Percentiles rank a stretch among this genome's conserved stretches.
These are phyloP conservation scores for Kazachstania sp. DNA, from an alignment of 1,139 yeast genomes.

Conservation along the genomic window DNA sequence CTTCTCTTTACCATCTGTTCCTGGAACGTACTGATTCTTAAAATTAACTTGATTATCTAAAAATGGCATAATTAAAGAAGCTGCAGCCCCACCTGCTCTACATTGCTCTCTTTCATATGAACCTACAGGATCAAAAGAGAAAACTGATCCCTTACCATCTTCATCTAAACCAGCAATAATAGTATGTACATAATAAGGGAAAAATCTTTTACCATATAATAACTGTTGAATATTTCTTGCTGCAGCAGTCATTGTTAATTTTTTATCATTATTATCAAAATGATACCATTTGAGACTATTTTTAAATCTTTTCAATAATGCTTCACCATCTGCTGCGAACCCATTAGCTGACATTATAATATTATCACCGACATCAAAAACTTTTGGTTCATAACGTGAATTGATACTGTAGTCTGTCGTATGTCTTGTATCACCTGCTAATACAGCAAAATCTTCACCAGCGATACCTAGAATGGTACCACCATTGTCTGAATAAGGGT, in stretches of 20 bases:
- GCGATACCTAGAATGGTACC: constrained; percentile 97
- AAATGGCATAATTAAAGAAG: constrained; percentile 92
- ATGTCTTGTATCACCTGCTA: constrained; percentile 97
- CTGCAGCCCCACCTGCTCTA: constrained; percentile 97
- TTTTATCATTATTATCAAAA: constrained; percentile 69
- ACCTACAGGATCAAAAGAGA: constrained; percentile 96
- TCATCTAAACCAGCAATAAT: constrained; percentile 92
- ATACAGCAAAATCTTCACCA: constrained; percentile 91
- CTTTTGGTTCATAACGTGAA: constrained; percentile 86
- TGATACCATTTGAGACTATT: constrained; percentile 89
- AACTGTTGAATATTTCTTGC: constrained; percentile 90
- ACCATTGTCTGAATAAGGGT: constrained; percentile 94
- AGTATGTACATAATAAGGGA: constrained; percentile 95
- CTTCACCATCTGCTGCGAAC: constrained; percentile 90
- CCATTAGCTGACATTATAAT: constrained; percentile 90
- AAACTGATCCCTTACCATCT: constrained; percentile 90
- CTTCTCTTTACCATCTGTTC: constrained; percentile 56
- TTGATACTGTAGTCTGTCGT: constrained; percentile 91
- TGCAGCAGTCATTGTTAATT: constrained; percentile 59
- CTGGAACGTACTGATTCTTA: constrained; percentile 84
- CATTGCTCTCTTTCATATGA: constrained; percentile 96
- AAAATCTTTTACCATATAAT: constrained; percentile 85
- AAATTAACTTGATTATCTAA: constrained; percentile 94
- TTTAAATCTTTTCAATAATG: constrained; percentile 67
- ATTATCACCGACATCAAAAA: constrained; percentile 82